Base-by-base conservation (phyloP, 2,329 filamentous ascomycete genomes). In the Zymoseptoria ardabiliae region DNA sequence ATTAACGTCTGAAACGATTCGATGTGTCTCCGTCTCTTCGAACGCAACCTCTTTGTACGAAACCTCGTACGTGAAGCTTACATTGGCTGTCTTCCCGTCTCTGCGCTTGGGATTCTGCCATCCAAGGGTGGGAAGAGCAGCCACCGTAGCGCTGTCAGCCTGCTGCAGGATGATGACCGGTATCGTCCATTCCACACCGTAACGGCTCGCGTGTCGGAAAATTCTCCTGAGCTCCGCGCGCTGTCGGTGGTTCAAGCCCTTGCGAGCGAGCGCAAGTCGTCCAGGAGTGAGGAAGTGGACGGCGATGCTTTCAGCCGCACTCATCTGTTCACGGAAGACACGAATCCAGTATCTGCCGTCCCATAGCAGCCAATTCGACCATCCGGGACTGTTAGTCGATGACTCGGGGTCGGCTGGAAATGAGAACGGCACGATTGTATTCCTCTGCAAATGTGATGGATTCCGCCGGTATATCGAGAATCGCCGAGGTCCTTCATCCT, bases 321-420 rank as follows among this genome's bases (percentile, higher is more conserved):
- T 7, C 17, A 7, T 5, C 3, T 6, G 6, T 13, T n/a, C 35
- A 4, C 35, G 4, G 35, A n/a, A n/a, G 17, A 84, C 58, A 2
- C 74, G 76, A 54, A 85, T 73, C 83, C 83, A 85, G 69, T 75
- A 84, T 20, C 83, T 75, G 53, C 77, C 75, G 65, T 85, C 82
- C 75, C 81, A 85, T 17, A 85, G 74, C 4, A 72, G 71, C 70
- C 74, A 80, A 10, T 52, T 55, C 19, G 58, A 45, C 35, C 35
- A 45, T 4, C 35, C 13, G 11, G 35, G 35, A 45, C 35, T n/a
- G 13, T 45, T 3, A 13, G 35, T 4, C 35, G 13, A 45, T 45
- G 35, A 17, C 17, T 17, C 13, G 35, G 7, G 11, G 11, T 45
- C 35, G 5, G 35, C 35, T 17, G 11, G 13, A 13, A 45, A 45